phyloP scores from a whole-genome alignment of 805 yeast species.

The Kazachstania taianensis region DNA sequence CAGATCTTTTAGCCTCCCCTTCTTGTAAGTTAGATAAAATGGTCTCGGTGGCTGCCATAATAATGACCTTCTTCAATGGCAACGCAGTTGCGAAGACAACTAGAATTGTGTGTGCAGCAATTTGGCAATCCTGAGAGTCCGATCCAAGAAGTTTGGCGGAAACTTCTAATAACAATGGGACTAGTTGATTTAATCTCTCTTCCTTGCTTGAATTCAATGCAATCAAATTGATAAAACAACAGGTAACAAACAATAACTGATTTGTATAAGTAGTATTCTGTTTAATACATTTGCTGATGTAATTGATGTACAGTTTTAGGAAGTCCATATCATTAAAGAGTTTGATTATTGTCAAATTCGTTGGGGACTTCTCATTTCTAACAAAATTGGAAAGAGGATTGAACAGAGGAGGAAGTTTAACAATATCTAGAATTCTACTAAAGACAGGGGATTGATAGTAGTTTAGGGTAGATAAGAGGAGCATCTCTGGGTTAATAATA shows the following conservation, averaged over 20 bases:
- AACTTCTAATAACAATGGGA: conserved; percentile 50
- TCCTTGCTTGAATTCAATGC: conserved; percentile 39
- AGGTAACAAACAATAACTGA: conserved; percentile 70
- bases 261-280: conserved; percentile 52
- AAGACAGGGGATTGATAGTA: conserved; percentile 68
- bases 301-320: conserved; percentile 54
- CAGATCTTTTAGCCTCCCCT: conserved; percentile 33
- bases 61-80: conserved; percentile 44
- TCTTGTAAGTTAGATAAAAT: conserved; percentile 38
- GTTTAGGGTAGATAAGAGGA: conserved; percentile 69
- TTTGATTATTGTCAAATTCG: conserved; percentile 57
- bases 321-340: conserved; percentile 64
- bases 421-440: conserved; percentile 61
- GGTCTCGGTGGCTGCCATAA: conserved; percentile 52
- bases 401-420: conserved; percentile 72
- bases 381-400: conserved; percentile 62
- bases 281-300: conserved; percentile 34
- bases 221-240: conserved; percentile 56
- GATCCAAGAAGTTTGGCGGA: conserved; percentile 46
- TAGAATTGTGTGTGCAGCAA: conserved; percentile 74
- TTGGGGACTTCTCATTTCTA: conserved; percentile 51
- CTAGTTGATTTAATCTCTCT: conserved; percentile 36
- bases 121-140: conserved; percentile 49
- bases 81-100: conserved; percentile 69
- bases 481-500: conserved; percentile 62